Percentiles rank a stretch among this genome's conserved stretches.
Evolutionary conservation across 257 asterid genomes (phyloP).

Genomic region (Nicotiana benthamiana): DNA sequence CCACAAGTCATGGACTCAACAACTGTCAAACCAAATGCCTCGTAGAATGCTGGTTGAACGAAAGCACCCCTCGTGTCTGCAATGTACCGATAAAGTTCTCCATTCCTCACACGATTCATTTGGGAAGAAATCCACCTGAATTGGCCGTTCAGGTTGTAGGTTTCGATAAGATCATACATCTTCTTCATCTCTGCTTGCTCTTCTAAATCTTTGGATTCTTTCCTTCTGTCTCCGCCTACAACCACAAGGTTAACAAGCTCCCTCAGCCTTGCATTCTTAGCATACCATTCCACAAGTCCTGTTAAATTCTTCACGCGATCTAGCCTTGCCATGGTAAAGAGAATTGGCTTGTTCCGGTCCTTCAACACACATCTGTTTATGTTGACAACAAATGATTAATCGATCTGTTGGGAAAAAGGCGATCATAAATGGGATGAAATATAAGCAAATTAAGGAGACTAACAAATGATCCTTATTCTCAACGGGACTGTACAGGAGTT

Average conservation of each 20-base stretch:
- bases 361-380: constrained; percentile 7
- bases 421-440: neutral
- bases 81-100: constrained; percentile 16
- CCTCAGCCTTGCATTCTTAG: constrained; percentile 16
- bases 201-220: constrained; percentile 17
- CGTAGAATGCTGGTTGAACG: constrained; percentile 15
- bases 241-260: constrained; percentile 16
- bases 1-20: constrained; percentile 17
- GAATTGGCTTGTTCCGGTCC: constrained; percentile 10
- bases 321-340: constrained; percentile 19
- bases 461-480: constrained; percentile 15
- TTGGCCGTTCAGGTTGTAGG: constrained; percentile 12
- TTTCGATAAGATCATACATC: constrained; percentile 13
- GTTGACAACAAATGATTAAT: neutral
- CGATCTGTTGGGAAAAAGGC: neutral
- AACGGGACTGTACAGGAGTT: constrained; percentile 14
- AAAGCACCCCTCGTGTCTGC: constrained; percentile 17
- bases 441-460: neutral
- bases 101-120: constrained; percentile 18
- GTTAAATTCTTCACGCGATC: constrained; percentile 15
- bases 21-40: constrained; percentile 17
- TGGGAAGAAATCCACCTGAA: constrained; percentile 19
- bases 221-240: constrained; percentile 17
- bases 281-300: constrained; percentile 17
- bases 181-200: constrained; percentile 16